Base-by-base conservation (phyloP, 352 stramenopile species). In the Phytophthora idaei region DNA sequence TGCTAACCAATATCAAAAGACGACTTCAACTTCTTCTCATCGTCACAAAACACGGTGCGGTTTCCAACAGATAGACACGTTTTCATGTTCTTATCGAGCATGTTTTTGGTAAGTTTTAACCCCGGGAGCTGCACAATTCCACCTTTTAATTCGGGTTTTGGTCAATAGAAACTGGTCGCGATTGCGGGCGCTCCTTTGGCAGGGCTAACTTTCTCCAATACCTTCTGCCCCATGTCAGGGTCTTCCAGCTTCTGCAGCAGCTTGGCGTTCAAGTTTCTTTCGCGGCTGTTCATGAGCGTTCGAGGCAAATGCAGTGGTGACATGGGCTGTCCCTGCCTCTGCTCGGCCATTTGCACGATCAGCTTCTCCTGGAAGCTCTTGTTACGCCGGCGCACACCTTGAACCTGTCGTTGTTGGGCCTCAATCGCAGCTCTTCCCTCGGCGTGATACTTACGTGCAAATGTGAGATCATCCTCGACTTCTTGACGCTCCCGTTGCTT, bases 231-330 rank as follows among this genome's bases (percentile, higher is more conserved):
- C 44, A 91, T 54, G 9, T 83, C 74, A 2, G 64, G 62, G 45
- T 90, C 75, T 42, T 91, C 78, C 1, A 91, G 73, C 57, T 91
- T 91, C 60, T 89, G 71, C n/a, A 91, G 57, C 12, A 88, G 61
- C 61, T 87, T 84, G 25, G 80, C 77, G 57, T 91, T 91, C 42
- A 91, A 71, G 29, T 78, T 44, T 39, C 75, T 81, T 61, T 91
- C 83, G 6, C 79, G 74, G 54, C 72, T 81, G 62, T 92, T 87
- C 83, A 92, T 92, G 17, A 83, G 76, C 39, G 74, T 72, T 44
- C 82, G 81, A 21, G 80, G 80, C 51, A 87, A 55, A 61, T 87
- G 80, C 46, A 89, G 57, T 9, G 78, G 70, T 28, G 81, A 86
- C 44, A 83, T 78, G 29, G 83, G 73, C 48, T 85, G 71, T 0